phyloP scores from a whole-genome alignment of 192 early-diverging fungal genomes.

The Entomortierella beljakovae region DNA sequence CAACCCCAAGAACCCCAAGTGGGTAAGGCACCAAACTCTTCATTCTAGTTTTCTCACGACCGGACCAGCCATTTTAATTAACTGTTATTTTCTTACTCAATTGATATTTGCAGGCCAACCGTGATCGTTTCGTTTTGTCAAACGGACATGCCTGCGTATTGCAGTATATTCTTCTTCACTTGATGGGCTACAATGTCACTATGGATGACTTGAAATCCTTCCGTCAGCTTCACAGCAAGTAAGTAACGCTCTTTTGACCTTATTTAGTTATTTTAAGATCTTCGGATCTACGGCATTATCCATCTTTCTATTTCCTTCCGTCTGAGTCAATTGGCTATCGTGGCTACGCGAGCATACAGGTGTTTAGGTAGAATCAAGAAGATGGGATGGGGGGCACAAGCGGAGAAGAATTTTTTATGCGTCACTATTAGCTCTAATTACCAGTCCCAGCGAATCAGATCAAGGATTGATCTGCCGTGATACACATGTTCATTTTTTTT shows the following conservation, averaged over 20 bases:
- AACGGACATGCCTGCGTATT: constrained; percentile 97
- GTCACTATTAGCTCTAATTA: not conserved
- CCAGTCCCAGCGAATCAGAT: not conserved
- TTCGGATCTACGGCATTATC: not conserved
- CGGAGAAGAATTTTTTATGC: not conserved
- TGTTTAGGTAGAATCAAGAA: too few species aligned
- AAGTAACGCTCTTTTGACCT: too few species aligned
- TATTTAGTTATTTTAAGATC: too few species aligned
- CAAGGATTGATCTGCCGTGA: too few species aligned
- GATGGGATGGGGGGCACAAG: not conserved
- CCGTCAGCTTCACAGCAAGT: constrained; percentile 86
- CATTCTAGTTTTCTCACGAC: not conserved
- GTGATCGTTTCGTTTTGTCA: constrained; percentile 98
- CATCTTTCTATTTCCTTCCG: not conserved
- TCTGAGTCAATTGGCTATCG: not conserved
- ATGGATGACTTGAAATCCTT: constrained; percentile 95
- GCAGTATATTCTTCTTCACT: constrained; percentile 92
- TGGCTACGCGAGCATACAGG: too few species aligned
- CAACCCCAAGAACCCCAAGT: constrained; percentile 91
- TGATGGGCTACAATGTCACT: constrained; percentile 89
- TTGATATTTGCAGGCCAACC: constrained; percentile 72
- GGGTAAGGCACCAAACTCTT: constrained; percentile 64
- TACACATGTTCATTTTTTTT: not conserved
- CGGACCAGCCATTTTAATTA: too few species aligned
- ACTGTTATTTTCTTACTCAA: too few species aligned